phyloP scores from a whole-genome alignment of 805 yeast genomes.

The Lipomyces japonicus region DNA sequence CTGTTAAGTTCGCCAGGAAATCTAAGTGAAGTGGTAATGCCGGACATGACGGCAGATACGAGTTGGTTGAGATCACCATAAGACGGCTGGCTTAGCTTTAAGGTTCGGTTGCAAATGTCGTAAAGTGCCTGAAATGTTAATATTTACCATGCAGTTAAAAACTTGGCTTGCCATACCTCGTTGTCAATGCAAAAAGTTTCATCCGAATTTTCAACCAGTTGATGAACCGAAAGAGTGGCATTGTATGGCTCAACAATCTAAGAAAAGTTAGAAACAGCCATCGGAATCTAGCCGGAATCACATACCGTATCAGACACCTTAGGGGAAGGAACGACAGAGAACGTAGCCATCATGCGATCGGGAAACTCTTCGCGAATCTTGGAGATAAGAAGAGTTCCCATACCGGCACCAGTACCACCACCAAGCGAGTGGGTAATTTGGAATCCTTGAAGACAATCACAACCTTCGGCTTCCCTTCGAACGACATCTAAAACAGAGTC shows the following conservation, averaged over 20 bases:
- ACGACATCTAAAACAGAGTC: conserved; percentile 89
- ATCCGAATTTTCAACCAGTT: conserved; percentile 85
- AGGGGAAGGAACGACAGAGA: conserved; percentile 93
- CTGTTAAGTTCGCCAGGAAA: conserved; percentile 89
- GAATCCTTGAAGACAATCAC: conserved; percentile 93
- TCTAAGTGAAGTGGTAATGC: conserved; percentile 90
- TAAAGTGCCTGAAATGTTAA: conserved; percentile 55
- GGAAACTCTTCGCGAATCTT: conserved; percentile 90
- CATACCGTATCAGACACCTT: conserved; percentile 77
- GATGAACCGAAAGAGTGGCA: conserved; percentile 88
- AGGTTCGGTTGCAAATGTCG: conserved; percentile 82
- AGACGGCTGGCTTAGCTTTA: conserved; percentile 73
- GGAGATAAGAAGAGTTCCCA: conserved; percentile 86
- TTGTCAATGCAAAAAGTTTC: conserved; percentile 95
- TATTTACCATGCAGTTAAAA: no score
- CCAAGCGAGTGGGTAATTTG: conserved; percentile 81
- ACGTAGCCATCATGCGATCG: conserved; percentile 95
- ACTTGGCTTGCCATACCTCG: conserved; percentile 43
- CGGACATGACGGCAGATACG: conserved; percentile 90
- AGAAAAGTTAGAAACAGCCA: not conserved
- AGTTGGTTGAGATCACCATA: conserved; percentile 77
- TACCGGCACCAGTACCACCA: conserved; percentile 97
- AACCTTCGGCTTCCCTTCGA: conserved; percentile 90
- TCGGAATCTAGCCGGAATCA: not conserved
- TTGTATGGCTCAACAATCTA: conserved; percentile 83